These are phyloP conservation scores for Panaeolus cyanescens DNA, from an alignment of 768 basidiomycete genomes.

Conservation along the genomic window DNA sequence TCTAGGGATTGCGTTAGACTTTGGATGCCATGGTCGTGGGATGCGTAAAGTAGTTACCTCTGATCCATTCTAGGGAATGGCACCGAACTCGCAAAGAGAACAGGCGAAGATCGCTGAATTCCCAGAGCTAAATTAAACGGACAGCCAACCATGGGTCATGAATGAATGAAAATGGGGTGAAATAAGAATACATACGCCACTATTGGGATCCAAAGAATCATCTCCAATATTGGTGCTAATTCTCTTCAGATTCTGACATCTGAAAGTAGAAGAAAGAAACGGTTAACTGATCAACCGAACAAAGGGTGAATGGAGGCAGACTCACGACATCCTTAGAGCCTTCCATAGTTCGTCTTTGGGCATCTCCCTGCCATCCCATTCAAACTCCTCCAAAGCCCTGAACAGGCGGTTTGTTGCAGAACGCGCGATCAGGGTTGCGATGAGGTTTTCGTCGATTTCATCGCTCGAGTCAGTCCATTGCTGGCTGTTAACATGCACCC, in stretches of 20 bases:
- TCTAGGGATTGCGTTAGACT: constrained; percentile 17
- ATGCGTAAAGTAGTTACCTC: constrained; percentile 22
- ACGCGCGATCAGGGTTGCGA: constrained; percentile 29
- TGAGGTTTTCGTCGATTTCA: constrained; percentile 28
- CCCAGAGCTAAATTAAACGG: constrained; percentile 29
- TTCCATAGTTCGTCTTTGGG: constrained; percentile 34
- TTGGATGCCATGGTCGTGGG: not conserved
- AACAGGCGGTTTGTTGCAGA: constrained; percentile 23
- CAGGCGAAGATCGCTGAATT: constrained; percentile 33
- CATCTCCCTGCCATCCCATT: constrained; percentile 41
- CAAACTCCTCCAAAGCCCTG: constrained; percentile 29
- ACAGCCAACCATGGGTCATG: constrained; percentile 6
- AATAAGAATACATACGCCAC: constrained; percentile 28
- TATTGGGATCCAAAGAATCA: constrained; percentile 29
- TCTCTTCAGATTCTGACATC: constrained; percentile 34
- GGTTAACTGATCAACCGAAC: constrained; percentile 9
- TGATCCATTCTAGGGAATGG: constrained; percentile 35
- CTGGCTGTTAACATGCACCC: constrained; percentile 32
- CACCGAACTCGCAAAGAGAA: constrained; percentile 36
- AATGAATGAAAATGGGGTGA: not conserved
- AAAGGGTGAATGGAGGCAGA: constrained; percentile 10
- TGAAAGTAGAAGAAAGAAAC: constrained; percentile 12
- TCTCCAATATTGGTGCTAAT: constrained; percentile 36
- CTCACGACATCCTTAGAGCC: constrained; percentile 31
- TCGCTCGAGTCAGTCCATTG: constrained; percentile 36